Evolutionary conservation across 495 filamentous ascomycete genomes (phyloP), one percentile per base, ranked within the genome.

Genomic region (Aspergillus biplanus): DNA sequence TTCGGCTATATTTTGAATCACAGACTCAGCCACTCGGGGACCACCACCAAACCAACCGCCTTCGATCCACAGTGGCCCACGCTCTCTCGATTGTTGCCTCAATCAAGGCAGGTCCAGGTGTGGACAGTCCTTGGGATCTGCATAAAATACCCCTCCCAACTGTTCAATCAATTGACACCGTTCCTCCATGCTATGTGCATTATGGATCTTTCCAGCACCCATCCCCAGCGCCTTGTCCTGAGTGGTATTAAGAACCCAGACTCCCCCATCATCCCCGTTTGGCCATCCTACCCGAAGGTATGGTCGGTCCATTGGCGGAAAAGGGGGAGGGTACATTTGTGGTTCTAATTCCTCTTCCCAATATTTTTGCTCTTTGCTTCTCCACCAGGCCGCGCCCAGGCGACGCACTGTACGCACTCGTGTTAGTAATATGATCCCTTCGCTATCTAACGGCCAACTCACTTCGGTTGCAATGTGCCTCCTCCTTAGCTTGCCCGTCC

Each of bases 111-210:
- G 53, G 27, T 56, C 53, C 32, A 56, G n/a, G n/a, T 56, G 13
- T 4, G 53, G 53, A 39, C 33, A 56, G 11, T 56, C 53, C 7
- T 39, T 37, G 16, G 53, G 53, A 4, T 35, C 15, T 3, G 53
- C 53, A 9, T 56, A 39, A 56, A 39, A 56, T 1, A 39, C 34
- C 12, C 53, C 53, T 37, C 53, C 53, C 53, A 39, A 12, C 9
- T 21, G 53, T 39, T 37, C 53, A 39, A 56, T 56, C 13, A 16
- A 0, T 15, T 13, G 37, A 34, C 53, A 56, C 13, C 53, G 53
- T 15, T 56, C 53, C n/a, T 56, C 8, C 33, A 56, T 56, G 12
- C 15, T 39, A 18, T 56, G 39, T 13, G 53, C 53, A 21, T 56
- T 56, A 5, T 8, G 12, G 6, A 56, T 3, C 13, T n/a, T 4